Evolutionary conservation across 768 basidiomycete genomes (phyloP).

Genomic region (Trametopsis cervina): DNA sequence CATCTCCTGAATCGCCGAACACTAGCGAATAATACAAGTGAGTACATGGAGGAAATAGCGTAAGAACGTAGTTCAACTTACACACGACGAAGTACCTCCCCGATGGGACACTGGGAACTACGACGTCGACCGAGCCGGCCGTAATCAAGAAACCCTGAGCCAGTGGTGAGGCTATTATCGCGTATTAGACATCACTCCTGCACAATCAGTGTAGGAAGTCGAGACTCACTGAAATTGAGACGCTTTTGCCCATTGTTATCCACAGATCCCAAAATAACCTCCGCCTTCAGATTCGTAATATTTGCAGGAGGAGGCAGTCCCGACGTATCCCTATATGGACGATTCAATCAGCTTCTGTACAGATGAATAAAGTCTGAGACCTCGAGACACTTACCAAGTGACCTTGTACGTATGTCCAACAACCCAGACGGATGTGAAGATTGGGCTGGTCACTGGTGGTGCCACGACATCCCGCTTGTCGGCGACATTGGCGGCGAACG

Average conservation of each 20-base stretch:
- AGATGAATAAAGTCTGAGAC: too few relatives aligned
- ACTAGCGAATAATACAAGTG: slow-evolving; percentile 25
- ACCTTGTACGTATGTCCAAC: slow-evolving; percentile 32
- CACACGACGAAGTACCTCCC: slow-evolving; percentile 39
- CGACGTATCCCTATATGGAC: slow-evolving; percentile 17
- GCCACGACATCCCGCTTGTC: slow-evolving; percentile 17
- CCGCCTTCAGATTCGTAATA: slow-evolving; percentile 28
- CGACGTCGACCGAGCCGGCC: slow-evolving; percentile 33
- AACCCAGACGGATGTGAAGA: slow-evolving; percentile 28
- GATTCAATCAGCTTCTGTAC: too few relatives aligned
- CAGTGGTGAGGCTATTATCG: slow-evolving; percentile 33
- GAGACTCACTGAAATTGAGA: slow-evolving; percentile 37
- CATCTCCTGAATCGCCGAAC: slow-evolving; percentile 40
- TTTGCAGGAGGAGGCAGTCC: slow-evolving; percentile 31
- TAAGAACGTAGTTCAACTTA: slow-evolving; percentile 17
- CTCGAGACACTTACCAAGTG: slow-evolving; percentile 39
- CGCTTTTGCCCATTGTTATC: slow-evolving; percentile 35
- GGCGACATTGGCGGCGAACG: slow-evolving; percentile 12
- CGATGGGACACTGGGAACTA: slow-evolving; percentile 30
- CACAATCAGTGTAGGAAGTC: neutral
- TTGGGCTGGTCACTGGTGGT: slow-evolving; percentile 39
- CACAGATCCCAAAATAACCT: slow-evolving; percentile 38
- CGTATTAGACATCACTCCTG: neutral
- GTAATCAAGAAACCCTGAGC: slow-evolving; percentile 33
- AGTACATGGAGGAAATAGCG: neutral